These are phyloP conservation scores for Pulicaria dysenterica DNA, from an alignment of 129 eudicot species.

Conservation along the genomic window DNA sequence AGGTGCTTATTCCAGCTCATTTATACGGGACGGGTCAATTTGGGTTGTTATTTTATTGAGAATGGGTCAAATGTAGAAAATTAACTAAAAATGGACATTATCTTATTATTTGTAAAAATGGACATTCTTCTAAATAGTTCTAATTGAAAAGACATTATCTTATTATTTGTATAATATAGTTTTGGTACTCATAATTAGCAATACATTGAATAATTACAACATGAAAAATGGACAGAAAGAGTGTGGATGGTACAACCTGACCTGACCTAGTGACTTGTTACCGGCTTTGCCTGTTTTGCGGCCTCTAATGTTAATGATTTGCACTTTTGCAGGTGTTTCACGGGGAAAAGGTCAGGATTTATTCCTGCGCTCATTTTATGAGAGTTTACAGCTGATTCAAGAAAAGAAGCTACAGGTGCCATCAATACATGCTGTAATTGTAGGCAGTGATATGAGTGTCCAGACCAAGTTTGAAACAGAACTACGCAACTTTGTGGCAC, in stretches of 20 bases:
- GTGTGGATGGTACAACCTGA: neutral
- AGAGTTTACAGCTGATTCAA: constrained; percentile 62
- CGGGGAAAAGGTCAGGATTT: constrained; percentile 96
- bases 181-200: neutral
- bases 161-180: too few relatives aligned
- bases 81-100: neutral
- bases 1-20: too few relatives aligned
- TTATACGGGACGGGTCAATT: neutral
- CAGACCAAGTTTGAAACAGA: constrained; percentile 84
- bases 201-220: neutral
- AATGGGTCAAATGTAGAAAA: neutral
- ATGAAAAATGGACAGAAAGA: neutral
- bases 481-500: constrained; percentile 61
- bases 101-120: too few relatives aligned
- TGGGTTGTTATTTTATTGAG: neutral
- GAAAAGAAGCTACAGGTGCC: constrained; percentile 79
- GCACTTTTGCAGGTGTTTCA: constrained; percentile 74
- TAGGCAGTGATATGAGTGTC: constrained; percentile 82
- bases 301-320: neutral
- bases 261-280: neutral
- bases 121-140: too few relatives aligned
- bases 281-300: neutral
- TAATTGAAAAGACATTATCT: too few relatives aligned
- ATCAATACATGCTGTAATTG: constrained; percentile 72
- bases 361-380: constrained; percentile 70